Base-by-base conservation (phyloP, 2,329 filamentous ascomycete species). In the Aspergillus sp. region DNA sequence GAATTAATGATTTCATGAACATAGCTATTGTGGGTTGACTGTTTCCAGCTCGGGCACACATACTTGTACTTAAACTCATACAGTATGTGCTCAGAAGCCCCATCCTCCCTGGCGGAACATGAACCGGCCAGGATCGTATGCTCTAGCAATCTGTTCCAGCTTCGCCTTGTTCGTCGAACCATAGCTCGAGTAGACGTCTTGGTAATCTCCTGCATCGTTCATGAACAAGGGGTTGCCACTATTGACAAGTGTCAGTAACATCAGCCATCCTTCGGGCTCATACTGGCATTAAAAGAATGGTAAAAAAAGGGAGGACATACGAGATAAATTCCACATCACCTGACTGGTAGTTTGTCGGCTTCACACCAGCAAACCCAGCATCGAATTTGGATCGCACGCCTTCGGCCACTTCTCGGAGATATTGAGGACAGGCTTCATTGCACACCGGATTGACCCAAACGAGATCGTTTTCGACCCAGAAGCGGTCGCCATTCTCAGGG, bases 401-500 rank as follows among this genome's bases (percentile, higher is more conserved):
- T 17, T 53, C 50, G 7, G 13, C 54, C 5, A 56, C 42, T 14
- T 56, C 17, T 6, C 29, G 43, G n/a, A 56, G 25, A 36, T 53
- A 46, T 9, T 34, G 32, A 3, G 50, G 50, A 20, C 50, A 56
- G 2, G 47, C 54, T 17, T 50, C 41, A 14, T 56, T 45, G 19
- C 54, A 56, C 0, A 43, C 31, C 1, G 42, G 36, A 17, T 56
- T 53, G 1, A 42, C 13, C 54, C 54, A 56, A 25, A 56, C 47
- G 5, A 56, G 36, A 17, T 53, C 44, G 45, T 56, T 53, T 29
- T 56, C 54, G 11, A 56, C 41, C 54, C 50, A 56, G 47, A 56
- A 42, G 5, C 52, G 34, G 23, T 56, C 54, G 0, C 54, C 54
- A 21, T 56, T 40, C 4, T 41, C 20, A 10, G 54, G 54, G 25